phyloP scores from a whole-genome alignment of 768 basidiomycete genomes.

The Rhodotorula paludigena region DNA sequence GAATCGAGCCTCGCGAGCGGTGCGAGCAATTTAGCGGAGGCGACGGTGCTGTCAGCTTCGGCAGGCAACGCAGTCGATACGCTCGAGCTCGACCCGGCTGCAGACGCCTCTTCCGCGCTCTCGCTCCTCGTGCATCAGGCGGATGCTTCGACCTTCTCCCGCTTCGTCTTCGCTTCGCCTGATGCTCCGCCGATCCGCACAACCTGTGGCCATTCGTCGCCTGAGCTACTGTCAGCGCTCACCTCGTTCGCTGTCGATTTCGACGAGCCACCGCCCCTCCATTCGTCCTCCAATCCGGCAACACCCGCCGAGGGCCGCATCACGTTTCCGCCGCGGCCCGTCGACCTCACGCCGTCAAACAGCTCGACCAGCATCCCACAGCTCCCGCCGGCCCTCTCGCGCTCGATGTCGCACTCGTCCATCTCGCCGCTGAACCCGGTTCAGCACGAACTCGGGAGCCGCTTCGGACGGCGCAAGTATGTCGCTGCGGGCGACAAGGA shows the following conservation, averaged over 20 bases:
- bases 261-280: conserved; percentile 1
- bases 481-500: conserved; percentile 19
- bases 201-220: conserved; percentile 9
- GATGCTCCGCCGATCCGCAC: neutral
- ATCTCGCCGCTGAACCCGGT: neutral
- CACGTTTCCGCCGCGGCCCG: neutral
- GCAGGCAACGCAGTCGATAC: neutral
- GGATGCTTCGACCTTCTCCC: neutral
- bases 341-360: neutral
- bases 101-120: neutral
- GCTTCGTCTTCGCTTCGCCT: conserved; percentile 7
- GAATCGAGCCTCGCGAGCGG: neutral
- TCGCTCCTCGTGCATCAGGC: conserved; percentile 16
- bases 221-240: conserved; percentile 6
- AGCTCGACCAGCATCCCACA: neutral
- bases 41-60: neutral
- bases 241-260: conserved; percentile 37
- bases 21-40: neutral
- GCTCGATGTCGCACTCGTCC: neutral
- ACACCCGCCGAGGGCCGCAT: conserved; percentile 3
- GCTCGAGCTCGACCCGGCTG: conserved; percentile 6
- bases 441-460: neutral
- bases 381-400: neutral
- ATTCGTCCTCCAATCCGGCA: neutral
- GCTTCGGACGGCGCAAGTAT: conserved; percentile 27